A percentile compares a stretch with the other conserved stretches of the same genome.
phyloP scores from a whole-genome alignment of 257 asterid genomes.

The Buddleja alternifolia region DNA sequence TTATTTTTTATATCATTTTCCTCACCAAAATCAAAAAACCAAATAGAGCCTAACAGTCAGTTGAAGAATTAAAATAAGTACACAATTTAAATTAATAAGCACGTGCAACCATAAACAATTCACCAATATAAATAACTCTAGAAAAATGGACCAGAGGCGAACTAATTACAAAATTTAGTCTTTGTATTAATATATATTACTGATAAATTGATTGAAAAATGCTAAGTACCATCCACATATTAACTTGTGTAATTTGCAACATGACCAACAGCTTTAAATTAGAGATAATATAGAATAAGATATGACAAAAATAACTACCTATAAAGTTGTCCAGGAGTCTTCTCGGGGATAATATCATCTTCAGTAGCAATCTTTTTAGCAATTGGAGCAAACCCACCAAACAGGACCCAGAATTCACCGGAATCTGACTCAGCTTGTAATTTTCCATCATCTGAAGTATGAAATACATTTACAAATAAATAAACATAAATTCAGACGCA shows the following conservation, averaged over 20 bases:
- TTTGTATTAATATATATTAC: no score
- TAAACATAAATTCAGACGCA: neutral
- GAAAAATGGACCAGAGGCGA: neutral
- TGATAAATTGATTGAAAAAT: neutral
- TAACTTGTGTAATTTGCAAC: neutral
- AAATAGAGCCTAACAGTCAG: no score
- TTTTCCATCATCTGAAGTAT: slow-evolving; percentile 87
- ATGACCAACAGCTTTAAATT: neutral
- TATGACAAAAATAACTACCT: slow-evolving; percentile 46
- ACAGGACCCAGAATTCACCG: slow-evolving; percentile 98
- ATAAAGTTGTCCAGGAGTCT: slow-evolving; percentile 72
- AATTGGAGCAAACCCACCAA: slow-evolving; percentile 99
- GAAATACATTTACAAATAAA: slow-evolving; percentile 24
- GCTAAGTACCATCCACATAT: neutral
- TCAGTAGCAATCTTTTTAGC: slow-evolving; percentile 84
- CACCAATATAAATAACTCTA: neutral
- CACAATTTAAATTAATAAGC: neutral
- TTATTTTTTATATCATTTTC: no score
- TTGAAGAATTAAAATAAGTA: no score
- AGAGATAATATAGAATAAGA: neutral
- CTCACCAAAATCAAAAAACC: no score
- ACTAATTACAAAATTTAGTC: neutral
- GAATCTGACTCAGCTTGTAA: slow-evolving; percentile 94
- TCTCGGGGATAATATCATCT: slow-evolving; percentile 90
- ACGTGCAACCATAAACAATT: neutral